A percentile compares a stretch with the other conserved stretches of the same genome.
These are phyloP conservation scores for Infundibulicybe gibba DNA, from an alignment of 768 basidiomycete genomes.

Conservation along the genomic window DNA sequence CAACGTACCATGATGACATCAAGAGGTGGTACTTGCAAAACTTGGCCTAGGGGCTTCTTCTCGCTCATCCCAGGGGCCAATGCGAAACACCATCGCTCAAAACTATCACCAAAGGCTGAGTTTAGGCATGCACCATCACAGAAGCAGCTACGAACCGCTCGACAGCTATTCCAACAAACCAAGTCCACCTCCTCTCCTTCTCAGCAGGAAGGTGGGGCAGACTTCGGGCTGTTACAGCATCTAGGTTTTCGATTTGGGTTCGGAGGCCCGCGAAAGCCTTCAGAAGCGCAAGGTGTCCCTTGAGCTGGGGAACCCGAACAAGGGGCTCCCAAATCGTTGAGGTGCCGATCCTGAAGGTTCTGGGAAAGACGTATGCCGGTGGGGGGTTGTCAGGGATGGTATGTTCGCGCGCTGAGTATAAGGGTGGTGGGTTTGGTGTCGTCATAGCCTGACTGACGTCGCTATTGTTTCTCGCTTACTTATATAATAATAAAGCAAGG, in stretches of 20 bases:
- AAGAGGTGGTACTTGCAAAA: constrained; percentile 26
- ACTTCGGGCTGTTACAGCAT: not conserved
- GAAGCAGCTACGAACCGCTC: constrained; percentile 21
- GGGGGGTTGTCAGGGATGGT: constrained; percentile 10
- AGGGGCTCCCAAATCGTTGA: constrained; percentile 19
- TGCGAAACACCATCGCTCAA: constrained; percentile 21
- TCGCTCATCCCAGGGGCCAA: not conserved
- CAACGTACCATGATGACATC: constrained; percentile 33
- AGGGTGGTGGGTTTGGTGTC: too few species aligned
- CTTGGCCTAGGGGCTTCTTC: constrained; percentile 5
- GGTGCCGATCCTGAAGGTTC: constrained; percentile 23
- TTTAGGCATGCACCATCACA: not conserved
- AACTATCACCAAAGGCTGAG: constrained; percentile 11
- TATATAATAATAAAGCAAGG: too few species aligned
- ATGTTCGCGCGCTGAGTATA: too few species aligned
- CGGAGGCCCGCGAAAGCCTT: constrained; percentile 26
- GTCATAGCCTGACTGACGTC: too few species aligned
- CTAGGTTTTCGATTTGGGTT: constrained; percentile 14
- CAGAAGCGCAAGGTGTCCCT: constrained; percentile 30
- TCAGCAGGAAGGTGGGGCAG: constrained; percentile 14
- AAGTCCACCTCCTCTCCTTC: constrained; percentile 26
- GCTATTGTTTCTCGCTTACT: too few species aligned
- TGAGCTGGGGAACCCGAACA: constrained; percentile 22
- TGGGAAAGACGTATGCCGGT: constrained; percentile 24
- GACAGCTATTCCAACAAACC: constrained; percentile 33